Conservation (phyloP, 176 grass and related monocot genomes). For the Eragrostis curvula region DNA sequence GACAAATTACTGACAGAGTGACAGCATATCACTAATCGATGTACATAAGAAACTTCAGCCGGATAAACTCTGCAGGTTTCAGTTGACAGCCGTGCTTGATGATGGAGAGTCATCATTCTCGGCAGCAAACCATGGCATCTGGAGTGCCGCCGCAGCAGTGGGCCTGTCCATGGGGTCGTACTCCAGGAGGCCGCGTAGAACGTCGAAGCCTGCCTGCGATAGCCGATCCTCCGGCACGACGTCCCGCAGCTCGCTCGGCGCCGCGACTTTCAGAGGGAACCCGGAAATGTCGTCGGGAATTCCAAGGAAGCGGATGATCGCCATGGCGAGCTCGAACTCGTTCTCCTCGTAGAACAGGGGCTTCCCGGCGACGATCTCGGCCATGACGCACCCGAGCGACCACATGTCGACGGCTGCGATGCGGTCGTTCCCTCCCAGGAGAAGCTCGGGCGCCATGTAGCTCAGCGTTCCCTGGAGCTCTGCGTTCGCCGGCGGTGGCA, state of each 20-base stretch:
- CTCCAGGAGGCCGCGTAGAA: conserved; percentile 5
- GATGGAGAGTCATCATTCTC: neutral
- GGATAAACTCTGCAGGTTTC: too few species aligned
- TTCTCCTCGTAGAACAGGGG: neutral
- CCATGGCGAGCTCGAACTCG: neutral
- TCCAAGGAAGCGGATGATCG: neutral
- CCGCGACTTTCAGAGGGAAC: neutral
- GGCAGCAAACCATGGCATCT: neutral
- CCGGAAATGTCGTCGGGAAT: neutral
- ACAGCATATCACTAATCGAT: too few species aligned
- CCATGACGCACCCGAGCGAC: conserved; percentile 22
- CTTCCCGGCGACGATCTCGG: neutral
- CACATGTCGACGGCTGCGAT: neutral
- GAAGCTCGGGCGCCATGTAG: conserved; percentile 13
- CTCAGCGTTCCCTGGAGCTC: neutral
- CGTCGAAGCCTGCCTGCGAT: neutral
- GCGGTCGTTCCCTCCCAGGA: neutral
- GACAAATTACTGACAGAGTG: too few species aligned
- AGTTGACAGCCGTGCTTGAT: too few species aligned
- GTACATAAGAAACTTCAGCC: too few species aligned
- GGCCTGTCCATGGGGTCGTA: neutral
- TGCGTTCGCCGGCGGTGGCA: neutral
- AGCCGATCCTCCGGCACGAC: neutral
- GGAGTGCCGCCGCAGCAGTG: neutral
- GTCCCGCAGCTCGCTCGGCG: conserved; percentile 8